These are phyloP conservation scores for Rhizopogon vinicolor DNA, from an alignment of 768 basidiomycete genomes.

Conservation along the genomic window DNA sequence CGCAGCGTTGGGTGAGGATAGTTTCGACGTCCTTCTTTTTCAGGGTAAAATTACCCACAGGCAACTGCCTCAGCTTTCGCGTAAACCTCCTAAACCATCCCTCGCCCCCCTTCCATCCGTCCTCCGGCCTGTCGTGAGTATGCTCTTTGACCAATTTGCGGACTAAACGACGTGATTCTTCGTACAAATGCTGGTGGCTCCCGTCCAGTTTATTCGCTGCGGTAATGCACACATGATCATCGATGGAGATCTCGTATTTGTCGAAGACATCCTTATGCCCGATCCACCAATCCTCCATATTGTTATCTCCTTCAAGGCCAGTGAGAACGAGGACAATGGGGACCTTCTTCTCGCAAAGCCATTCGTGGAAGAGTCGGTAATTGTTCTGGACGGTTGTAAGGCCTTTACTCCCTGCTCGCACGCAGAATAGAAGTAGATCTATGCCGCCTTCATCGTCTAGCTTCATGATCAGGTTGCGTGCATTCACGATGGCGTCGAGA, in stretches of 20 bases:
- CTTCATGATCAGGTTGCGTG: slow-evolving; percentile 29
- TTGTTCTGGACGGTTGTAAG: slow-evolving; percentile 26
- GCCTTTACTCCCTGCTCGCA: slow-evolving; percentile 26
- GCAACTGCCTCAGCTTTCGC: slow-evolving; percentile 10
- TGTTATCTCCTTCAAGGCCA: slow-evolving; percentile 19
- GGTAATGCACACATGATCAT: slow-evolving; percentile 29
- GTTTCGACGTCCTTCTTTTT: slow-evolving; percentile 13
- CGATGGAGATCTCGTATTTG: slow-evolving; percentile 18
- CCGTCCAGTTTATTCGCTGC: slow-evolving; percentile 15
- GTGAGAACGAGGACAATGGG: slow-evolving; percentile 29
- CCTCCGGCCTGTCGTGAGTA: neutral
- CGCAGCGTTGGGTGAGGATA: slow-evolving; percentile 20
- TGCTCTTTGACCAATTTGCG: neutral
- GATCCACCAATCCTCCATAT: slow-evolving; percentile 19
- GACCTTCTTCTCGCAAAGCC: slow-evolving; percentile 31
- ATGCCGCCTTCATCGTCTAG: slow-evolving; percentile 28
- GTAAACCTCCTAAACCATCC: slow-evolving; percentile 14
- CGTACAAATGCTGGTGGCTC: neutral
- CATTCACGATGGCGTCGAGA: slow-evolving; percentile 25
- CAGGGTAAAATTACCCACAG: slow-evolving; percentile 7
- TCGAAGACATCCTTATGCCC: slow-evolving; percentile 17
- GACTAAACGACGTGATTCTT: neutral
- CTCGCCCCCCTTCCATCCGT: slow-evolving; percentile 4
- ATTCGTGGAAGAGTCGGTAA: slow-evolving; percentile 32
- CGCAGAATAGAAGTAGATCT: slow-evolving; percentile 28